Percentiles rank a stretch among this genome's conserved stretches.
Conservation (phyloP, 768 basidiomycete species). For the Leccinum subtestaceum region DNA sequence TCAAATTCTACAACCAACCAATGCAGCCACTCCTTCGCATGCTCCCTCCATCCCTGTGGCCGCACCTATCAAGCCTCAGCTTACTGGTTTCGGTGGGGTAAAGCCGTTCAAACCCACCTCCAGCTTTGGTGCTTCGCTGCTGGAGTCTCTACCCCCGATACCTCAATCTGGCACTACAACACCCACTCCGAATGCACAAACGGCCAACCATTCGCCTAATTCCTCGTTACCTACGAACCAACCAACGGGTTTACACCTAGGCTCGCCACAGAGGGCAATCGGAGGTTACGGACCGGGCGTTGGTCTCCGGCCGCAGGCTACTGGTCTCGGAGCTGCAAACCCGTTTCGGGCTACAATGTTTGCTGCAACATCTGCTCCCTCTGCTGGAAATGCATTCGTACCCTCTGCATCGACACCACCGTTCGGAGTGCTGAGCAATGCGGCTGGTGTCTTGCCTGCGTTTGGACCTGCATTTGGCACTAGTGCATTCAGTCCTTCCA, state of each 20-base stretch:
- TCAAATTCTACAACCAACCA: constrained; percentile 52
- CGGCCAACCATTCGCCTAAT: constrained; percentile 12
- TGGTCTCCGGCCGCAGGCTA: constrained; percentile 57
- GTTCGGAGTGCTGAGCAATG: constrained; percentile 22
- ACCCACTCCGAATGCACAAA: constrained; percentile 33
- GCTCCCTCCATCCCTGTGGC: constrained; percentile 35
- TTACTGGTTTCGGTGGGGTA: constrained; percentile 55
- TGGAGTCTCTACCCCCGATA: constrained; percentile 74
- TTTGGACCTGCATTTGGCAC: constrained; percentile 19
- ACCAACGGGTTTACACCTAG: constrained; percentile 22
- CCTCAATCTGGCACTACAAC: constrained; percentile 55
- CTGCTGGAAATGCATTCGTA: constrained; percentile 5
- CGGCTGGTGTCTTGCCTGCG: neutral
- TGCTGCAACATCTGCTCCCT: constrained; percentile 29
- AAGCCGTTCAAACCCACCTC: constrained; percentile 84
- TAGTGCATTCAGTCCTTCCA: constrained; percentile 22
- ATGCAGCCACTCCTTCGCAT: constrained; percentile 35
- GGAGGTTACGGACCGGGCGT: constrained; percentile 39
- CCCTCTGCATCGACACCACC: constrained; percentile 28
- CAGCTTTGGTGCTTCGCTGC: constrained; percentile 71
- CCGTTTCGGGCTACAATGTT: constrained; percentile 70
- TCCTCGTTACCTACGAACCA: constrained; percentile 35
- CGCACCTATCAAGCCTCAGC: constrained; percentile 39
- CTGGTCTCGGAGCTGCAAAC: constrained; percentile 53
- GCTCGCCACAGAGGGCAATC: constrained; percentile 7